Evolutionary conservation across 2,329 filamentous ascomycete genomes (phyloP).

Genomic region (Pseudopithomyces maydicus): DNA sequence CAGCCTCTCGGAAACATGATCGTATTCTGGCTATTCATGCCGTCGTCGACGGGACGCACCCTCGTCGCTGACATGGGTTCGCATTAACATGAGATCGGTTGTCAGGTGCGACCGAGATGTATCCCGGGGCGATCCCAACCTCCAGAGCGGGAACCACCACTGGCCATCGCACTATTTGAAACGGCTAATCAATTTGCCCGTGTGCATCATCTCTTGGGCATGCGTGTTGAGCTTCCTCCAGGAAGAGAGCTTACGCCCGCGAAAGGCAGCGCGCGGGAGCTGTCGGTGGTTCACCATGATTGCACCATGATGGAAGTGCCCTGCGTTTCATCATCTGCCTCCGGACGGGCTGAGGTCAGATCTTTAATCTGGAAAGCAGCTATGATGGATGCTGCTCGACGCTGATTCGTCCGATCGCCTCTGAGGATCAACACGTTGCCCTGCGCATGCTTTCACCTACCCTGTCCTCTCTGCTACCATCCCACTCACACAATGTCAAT

Average conservation of each 20-base stretch:
- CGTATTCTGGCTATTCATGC: slow-evolving; percentile 13
- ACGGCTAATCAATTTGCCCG: slow-evolving; percentile 1
- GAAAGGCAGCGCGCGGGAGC: background rate
- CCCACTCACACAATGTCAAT: background rate
- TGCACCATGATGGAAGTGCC: slow-evolving; percentile 26
- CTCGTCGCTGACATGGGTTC: slow-evolving; percentile 4
- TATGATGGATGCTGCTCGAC: background rate
- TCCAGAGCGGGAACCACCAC: slow-evolving; percentile 2
- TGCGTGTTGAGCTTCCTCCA: slow-evolving; percentile 12
- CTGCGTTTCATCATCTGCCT: slow-evolving; percentile 24
- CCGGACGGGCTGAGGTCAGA: slow-evolving; percentile 22
- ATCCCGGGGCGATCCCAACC: slow-evolving; percentile 18
- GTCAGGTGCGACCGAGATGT: slow-evolving; percentile 11
- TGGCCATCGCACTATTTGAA: slow-evolving; percentile 4
- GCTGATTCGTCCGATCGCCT: slow-evolving; percentile 8
- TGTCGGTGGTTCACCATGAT: slow-evolving; percentile 24
- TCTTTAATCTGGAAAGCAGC: slow-evolving; percentile 21
- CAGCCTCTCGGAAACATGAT: slow-evolving; percentile 24
- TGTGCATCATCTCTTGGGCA: slow-evolving; percentile 5
- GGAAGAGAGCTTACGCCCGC: slow-evolving; percentile 14
- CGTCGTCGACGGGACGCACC: slow-evolving; percentile 18
- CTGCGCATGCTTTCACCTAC: background rate
- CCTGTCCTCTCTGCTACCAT: background rate
- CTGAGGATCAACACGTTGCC: background rate
- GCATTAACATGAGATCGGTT: background rate